Base-by-base conservation (phyloP, 768 basidiomycete species). In the Suillus cothurnatus region DNA sequence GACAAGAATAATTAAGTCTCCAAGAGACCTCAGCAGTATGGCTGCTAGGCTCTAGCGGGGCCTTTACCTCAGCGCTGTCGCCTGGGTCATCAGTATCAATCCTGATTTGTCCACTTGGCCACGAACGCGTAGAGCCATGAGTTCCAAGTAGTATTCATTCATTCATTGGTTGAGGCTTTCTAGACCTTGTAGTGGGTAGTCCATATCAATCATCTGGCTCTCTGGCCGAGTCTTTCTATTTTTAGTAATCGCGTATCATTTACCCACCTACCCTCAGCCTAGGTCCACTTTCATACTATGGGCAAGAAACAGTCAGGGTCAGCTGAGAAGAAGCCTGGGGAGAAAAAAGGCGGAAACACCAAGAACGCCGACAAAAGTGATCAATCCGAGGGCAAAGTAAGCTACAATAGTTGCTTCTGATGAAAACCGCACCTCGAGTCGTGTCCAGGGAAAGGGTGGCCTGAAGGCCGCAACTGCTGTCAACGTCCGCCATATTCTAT, bases 401-500 rank as follows among this genome's bases (percentile, higher is more conserved):
- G 61, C 66, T 32, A 21, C 38, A 28, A 21, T 26, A 41, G 58
- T 59, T 19, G 26, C 39, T 41, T 59, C 58, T 23, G 28, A 63
- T 64, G 26, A 61, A 59, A 59, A 59, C 21, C 47, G 34, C 62
- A 55, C 36, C 65, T 47, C 28, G 15, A 32, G 12, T 23, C 15
- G 12, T 63, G 39, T 64, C 39, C 56, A 85, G 85, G 82, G 79
- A 19, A 89, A 88, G 73, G 84, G 85, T 31, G 81, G 79, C 2
- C 73, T 94, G 76, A 94, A 93, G 76, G 78, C 92, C 32, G 93
- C 93, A 14, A 93, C 87, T 8, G 87, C 93, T 34, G 79, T 95
- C 45, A 94, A 94, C 73, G 93, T 95, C 36, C 88, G 93, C 34
- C 93, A 95, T 74, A 92, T 95, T 50, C 80, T 95, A 26, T 95